Evolutionary conservation across 139 green algal species (phyloP), one percentile per base, ranked within the genome.

Genomic region (Penium margaritaceum): DNA sequence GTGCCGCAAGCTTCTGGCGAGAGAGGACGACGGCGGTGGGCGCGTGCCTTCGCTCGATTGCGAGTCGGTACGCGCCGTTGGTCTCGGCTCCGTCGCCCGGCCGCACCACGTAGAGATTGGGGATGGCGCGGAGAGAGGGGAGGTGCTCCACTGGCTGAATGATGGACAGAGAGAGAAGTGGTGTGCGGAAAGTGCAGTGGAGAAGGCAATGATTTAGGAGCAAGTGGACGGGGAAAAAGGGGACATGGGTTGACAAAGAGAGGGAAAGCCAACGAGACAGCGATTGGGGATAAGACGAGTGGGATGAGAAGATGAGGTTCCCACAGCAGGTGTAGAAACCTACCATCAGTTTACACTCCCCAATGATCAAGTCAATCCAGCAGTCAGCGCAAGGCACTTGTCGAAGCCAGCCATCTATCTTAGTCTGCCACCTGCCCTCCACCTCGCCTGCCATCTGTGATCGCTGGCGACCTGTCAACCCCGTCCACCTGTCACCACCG

Each of bases 111-210:
- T 93, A 78, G 81, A 98, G 96, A 88, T 97, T 93, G 82, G 94
- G 94, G 91, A 99, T 98, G 74, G 90, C 90, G 71, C 94, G 91
- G 89, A 97, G 96, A 55, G 85, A 94, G 17, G 90, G 87, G 76
- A 99, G 86, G 85, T 99, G 94, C 92, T 99, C 94, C 37, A 99
- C 82, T n/a, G 89, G 89, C 90, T 83, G 67, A 43, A 96, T 34
- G 79, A 96, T 92, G 74, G 92, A 96, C 81, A 92, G 93, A 32
- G 29, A 64, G 9, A 38, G 6, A 36, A 24, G 36, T 1, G 19
- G 43, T 9, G 63, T 12, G 17, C 5, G 34, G 1, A 74, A 5
- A 32, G 36, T 21, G 43, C 32, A 38, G 37, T 36, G 9, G 41
- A 62, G 65, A 57, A 30, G 90, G 88, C 43, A 97, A 2, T 12